A percentile compares a stretch with the other conserved stretches of the same genome.
These are phyloP conservation scores for Komagataella pseudopastoris DNA, from an alignment of 805 yeast species.

Conservation along the genomic window DNA sequence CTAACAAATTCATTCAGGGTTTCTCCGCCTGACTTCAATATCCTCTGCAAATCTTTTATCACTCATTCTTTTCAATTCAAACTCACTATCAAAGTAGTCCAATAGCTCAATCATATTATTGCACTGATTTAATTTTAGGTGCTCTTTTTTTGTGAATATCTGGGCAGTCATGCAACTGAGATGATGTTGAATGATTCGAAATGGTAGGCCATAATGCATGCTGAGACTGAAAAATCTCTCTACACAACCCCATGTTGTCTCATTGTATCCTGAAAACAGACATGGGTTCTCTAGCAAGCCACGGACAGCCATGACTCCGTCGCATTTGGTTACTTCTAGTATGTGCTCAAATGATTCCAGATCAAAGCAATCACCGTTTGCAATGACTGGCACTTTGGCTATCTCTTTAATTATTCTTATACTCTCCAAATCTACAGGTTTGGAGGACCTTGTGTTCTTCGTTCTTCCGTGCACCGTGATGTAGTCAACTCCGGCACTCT, in stretches of 20 bases:
- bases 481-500: conserved; percentile 83
- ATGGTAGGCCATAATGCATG: conserved; percentile 74
- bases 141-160: conserved; percentile 27
- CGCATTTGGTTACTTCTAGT: conserved; percentile 54
- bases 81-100: conserved; percentile 71
- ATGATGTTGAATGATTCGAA: conserved; percentile 77
- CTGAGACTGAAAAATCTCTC: conserved; percentile 75
- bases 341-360: conserved; percentile 53
- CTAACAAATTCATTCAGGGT: conserved; percentile 1
- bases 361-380: conserved; percentile 89
- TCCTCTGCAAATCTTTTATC: conserved; percentile 56
- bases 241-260: conserved; percentile 84
- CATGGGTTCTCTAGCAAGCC: conserved; percentile 85
- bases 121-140: conserved; percentile 52
- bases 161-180: conserved; percentile 73
- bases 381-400: conserved; percentile 73
- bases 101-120: conserved; percentile 47
- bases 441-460: conserved; percentile 69
- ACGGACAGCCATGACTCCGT: conserved; percentile 93
- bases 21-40: conserved; percentile 17
- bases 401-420: conserved; percentile 48
- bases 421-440: conserved; percentile 75
- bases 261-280: conserved; percentile 56
- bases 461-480: conserved; percentile 93
- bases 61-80: conserved; percentile 49